These are phyloP conservation scores for Tetracladium setigerum DNA, from an alignment of 495 filamentous ascomycete genomes.

Conservation along the genomic window DNA sequence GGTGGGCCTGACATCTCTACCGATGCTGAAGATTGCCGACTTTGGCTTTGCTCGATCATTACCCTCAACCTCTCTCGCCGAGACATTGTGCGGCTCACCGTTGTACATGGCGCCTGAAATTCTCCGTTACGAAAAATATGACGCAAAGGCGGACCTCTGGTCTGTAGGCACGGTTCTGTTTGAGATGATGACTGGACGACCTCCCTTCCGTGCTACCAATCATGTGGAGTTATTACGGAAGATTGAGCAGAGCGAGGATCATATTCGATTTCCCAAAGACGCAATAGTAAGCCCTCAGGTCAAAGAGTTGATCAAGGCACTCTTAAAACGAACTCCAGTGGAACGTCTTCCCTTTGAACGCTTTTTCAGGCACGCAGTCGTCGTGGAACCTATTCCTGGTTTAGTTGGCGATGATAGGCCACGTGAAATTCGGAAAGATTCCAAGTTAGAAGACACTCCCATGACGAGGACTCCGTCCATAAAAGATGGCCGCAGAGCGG, in stretches of 20 bases:
- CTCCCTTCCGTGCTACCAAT: slow-evolving; percentile 86
- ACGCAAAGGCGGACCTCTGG: slow-evolving; percentile 95
- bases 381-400: slow-evolving; percentile 75
- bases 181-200: slow-evolving; percentile 88
- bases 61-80: slow-evolving; percentile 80
- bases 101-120: slow-evolving; percentile 98
- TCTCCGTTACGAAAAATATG: slow-evolving; percentile 92
- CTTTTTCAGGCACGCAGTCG: slow-evolving; percentile 69
- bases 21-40: slow-evolving; percentile 95
- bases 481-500: slow-evolving; percentile 1
- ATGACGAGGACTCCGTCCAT: slow-evolving; percentile 13
- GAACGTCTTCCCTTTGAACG: slow-evolving; percentile 76
- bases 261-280: slow-evolving; percentile 73
- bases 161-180: slow-evolving; percentile 91
- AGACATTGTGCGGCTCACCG: slow-evolving; percentile 95
- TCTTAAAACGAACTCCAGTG: slow-evolving; percentile 78
- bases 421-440: slow-evolving; percentile 20
- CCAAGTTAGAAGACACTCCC: slow-evolving; percentile 7
- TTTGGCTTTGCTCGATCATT: slow-evolving; percentile 94
- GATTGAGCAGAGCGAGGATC: slow-evolving; percentile 80
- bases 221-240: slow-evolving; percentile 88
- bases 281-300: slow-evolving; percentile 63
- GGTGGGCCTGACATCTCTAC: slow-evolving; percentile 76
- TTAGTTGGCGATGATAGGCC: slow-evolving; percentile 69
- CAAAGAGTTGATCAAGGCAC: slow-evolving; percentile 69